Evolutionary conservation across 441 rosid genomes (phyloP).

Genomic region (Capsella rubella): DNA sequence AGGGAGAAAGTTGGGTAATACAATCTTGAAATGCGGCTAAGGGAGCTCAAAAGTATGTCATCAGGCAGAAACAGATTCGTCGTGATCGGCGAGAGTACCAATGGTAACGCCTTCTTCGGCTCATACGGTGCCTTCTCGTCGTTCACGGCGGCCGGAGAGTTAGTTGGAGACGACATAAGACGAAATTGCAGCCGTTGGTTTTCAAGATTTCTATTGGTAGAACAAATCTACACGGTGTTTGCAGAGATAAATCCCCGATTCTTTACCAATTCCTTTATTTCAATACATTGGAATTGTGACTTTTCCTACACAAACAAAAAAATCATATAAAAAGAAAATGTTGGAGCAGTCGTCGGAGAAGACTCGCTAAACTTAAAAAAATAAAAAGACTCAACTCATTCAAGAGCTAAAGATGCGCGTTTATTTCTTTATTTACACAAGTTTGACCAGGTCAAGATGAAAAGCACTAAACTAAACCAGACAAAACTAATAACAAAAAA

Average conservation of each 20-base stretch:
- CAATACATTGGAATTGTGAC: background rate
- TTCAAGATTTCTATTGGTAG: background rate
- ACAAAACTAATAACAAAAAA: too few relatives aligned
- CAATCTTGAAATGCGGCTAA: constrained; percentile 17
- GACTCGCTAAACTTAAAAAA: background rate
- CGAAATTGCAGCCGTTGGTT: background rate
- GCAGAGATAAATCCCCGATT: background rate
- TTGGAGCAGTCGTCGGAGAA: background rate
- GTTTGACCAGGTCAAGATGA: background rate
- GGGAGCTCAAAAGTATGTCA: constrained; percentile 20
- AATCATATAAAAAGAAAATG: background rate
- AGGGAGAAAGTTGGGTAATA: constrained; percentile 33
- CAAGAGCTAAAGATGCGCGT: background rate
- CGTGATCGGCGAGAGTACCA: background rate
- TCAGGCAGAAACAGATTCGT: constrained; percentile 24
- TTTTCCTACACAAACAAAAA: background rate
- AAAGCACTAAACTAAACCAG: too few relatives aligned
- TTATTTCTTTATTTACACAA: background rate
- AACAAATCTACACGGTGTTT: background rate
- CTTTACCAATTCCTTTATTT: background rate
- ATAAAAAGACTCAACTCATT: background rate
- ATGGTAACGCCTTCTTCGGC: constrained; percentile 2
- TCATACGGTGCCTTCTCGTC: constrained; percentile 10
- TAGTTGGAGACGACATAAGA: background rate
- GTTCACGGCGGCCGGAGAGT: constrained; percentile 5